Evolutionary conservation across 2,329 filamentous ascomycete species (phyloP).

Genomic region (Fusarium drepaniforme): DNA sequence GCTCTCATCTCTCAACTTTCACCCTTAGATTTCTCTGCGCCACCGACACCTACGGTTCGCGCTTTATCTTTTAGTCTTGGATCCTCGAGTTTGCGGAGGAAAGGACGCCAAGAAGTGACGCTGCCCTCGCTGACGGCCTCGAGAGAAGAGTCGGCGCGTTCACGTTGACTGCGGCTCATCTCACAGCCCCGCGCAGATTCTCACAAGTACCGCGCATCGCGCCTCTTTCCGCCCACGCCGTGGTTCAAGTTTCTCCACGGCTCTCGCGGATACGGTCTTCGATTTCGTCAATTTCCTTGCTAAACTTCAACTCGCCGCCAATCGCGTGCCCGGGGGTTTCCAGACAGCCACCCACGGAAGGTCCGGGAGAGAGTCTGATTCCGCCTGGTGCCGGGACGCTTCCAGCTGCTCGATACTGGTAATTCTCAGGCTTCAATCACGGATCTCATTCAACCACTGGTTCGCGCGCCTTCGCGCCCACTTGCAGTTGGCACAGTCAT

Average conservation of each 20-base stretch:
- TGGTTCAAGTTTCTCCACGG: not conserved
- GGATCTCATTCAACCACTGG: not conserved
- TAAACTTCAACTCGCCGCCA: slow-evolving; percentile 9
- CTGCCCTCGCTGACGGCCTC: slow-evolving; percentile 7
- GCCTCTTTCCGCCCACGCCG: slow-evolving; percentile 1
- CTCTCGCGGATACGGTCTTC: not conserved
- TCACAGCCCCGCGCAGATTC: slow-evolving; percentile 17
- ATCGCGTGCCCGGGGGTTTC: slow-evolving; percentile 10
- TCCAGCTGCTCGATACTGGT: slow-evolving; percentile 2
- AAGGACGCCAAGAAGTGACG: slow-evolving; percentile 5
- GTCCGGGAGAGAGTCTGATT: slow-evolving; percentile 25
- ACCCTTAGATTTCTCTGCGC: not conserved
- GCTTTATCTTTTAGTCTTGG: slow-evolving; percentile 2
- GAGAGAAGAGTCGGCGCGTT: slow-evolving; percentile 6
- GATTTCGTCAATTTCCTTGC: slow-evolving; percentile 5
- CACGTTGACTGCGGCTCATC: slow-evolving; percentile 3
- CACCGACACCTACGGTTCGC: slow-evolving; percentile 6
- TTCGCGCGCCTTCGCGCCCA: not conserved
- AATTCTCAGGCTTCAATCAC: slow-evolving; percentile 9
- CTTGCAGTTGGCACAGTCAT: slow-evolving; percentile 47
- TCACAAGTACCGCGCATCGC: slow-evolving; percentile 18
- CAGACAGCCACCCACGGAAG: slow-evolving; percentile 29
- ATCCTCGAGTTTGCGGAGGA: slow-evolving; percentile 11
- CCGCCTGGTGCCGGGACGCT: slow-evolving; percentile 12
- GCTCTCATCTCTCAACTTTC: slow-evolving; percentile 10